phyloP scores from a whole-genome alignment of 2,329 filamentous ascomycete species.

The Endoconidiophora polonica region DNA sequence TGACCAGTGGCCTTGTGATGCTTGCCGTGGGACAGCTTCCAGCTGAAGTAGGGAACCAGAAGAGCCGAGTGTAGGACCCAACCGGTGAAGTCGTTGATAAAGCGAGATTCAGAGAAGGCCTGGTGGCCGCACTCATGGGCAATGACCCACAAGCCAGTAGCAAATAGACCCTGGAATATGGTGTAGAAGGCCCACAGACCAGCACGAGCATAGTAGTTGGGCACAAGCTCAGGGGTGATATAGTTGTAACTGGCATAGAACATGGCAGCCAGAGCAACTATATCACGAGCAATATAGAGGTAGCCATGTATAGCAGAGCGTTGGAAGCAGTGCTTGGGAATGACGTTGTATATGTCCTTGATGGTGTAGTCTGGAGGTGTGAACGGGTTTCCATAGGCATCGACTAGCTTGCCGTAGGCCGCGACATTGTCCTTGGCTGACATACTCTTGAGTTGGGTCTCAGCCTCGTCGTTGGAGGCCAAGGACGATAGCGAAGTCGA shows the following conservation, averaged over 20 bases:
- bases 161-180: constrained; percentile 77
- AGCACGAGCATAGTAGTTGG: constrained; percentile 49
- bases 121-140: constrained; percentile 97
- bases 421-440: constrained; percentile 18
- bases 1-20: constrained; percentile 98
- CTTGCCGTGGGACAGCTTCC: constrained; percentile 98
- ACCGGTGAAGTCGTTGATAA: constrained; percentile 79
- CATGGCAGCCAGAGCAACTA: constrained; percentile 52
- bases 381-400: constrained; percentile 93
- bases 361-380: constrained; percentile 89
- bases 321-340: constrained; percentile 93
- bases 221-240: constrained; percentile 69
- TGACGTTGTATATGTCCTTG: constrained; percentile 92
- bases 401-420: constrained; percentile 51
- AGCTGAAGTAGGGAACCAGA: constrained; percentile 94
- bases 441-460: constrained; percentile 25
- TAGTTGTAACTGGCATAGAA: constrained; percentile 84
- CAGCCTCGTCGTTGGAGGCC: constrained; percentile 41
- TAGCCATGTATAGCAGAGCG: constrained; percentile 62
- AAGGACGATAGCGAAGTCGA: constrained; percentile 87
- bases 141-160: constrained; percentile 86
- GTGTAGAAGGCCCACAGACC: constrained; percentile 51
- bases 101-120: constrained; percentile 84
- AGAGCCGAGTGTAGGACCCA: constrained; percentile 81
- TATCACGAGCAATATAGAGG: constrained; percentile 70